These are phyloP conservation scores for Gnaphalium uliginosum DNA, from an alignment of 129 eudicot species.

Conservation along the genomic window DNA sequence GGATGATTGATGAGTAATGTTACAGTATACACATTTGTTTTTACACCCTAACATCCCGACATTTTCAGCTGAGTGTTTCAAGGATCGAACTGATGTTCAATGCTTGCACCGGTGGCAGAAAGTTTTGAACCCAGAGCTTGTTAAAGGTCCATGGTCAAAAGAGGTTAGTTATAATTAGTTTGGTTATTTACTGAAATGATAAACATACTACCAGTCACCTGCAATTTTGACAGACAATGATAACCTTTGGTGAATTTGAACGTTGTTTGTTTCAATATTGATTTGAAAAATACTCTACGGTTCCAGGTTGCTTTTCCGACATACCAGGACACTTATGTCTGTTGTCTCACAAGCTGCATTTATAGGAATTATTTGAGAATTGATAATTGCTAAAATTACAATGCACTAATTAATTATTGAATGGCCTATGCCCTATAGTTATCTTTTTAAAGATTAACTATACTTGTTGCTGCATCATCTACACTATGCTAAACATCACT, in stretches of 20 bases:
- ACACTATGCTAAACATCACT: conserved; percentile 4
- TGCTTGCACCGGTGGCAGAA: conserved; percentile 99
- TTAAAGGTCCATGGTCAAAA: conserved; percentile 99
- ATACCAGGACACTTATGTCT: not conserved
- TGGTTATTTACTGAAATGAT: not conserved
- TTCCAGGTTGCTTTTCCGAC: not conserved
- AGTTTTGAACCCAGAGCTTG: conserved; percentile 94
- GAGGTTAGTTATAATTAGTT: conserved; percentile 51
- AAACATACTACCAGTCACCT: not conserved
- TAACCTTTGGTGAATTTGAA: not conserved
- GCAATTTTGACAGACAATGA: not conserved
- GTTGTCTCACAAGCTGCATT: not conserved
- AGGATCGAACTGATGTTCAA: conserved; percentile 96
- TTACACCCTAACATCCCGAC: conserved; percentile 20
- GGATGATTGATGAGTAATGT: not conserved
- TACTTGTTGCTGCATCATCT: not conserved
- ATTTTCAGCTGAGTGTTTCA: conserved; percentile 88
- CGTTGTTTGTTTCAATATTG: not conserved
- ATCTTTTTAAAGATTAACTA: not conserved
- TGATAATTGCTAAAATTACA: not conserved
- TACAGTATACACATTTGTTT: conserved; percentile 1
- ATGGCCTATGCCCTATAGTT: not conserved
- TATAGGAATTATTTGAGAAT: not conserved
- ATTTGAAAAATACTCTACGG: not conserved
- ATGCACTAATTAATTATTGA: not conserved